These are phyloP conservation scores for Nicotiana obtusifolia DNA, from an alignment of 257 asterid genomes.

Conservation along the genomic window DNA sequence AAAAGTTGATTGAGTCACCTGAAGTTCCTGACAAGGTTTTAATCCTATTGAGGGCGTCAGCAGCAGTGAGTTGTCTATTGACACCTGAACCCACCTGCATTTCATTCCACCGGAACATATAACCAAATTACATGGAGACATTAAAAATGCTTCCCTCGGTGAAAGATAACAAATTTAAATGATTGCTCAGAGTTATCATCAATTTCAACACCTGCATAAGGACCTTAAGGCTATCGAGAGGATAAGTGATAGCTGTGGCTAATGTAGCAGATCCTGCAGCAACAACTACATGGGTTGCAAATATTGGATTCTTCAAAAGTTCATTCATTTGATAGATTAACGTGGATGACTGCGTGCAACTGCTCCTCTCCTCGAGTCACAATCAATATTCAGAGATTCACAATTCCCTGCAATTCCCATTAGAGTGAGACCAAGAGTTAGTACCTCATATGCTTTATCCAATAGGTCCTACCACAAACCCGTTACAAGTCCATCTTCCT, in stretches of 20 bases:
- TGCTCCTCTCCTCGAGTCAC: not conserved
- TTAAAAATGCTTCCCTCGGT: not conserved
- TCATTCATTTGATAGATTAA: slow-evolving; percentile 54
- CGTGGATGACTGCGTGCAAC: not conserved
- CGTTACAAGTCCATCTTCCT: not conserved
- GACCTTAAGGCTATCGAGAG: slow-evolving; percentile 81
- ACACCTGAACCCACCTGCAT: slow-evolving; percentile 71
- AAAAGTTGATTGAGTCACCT: slow-evolving; percentile 34
- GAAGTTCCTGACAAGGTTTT: slow-evolving; percentile 57
- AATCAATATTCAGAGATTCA: slow-evolving; percentile 7
- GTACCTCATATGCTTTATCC: not conserved
- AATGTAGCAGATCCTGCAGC: slow-evolving; percentile 63
- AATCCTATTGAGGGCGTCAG: slow-evolving; percentile 49
- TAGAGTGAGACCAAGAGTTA: not conserved
- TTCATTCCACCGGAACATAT: slow-evolving; percentile 19
- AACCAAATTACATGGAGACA: not conserved
- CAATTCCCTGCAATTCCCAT: not conserved
- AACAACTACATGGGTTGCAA: slow-evolving; percentile 62
- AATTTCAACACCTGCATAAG: slow-evolving; percentile 55
- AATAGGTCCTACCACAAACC: not conserved
- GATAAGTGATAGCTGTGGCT: slow-evolving; percentile 57
- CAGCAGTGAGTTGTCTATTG: slow-evolving; percentile 30
- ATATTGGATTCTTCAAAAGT: slow-evolving; percentile 42
- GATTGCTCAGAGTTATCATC: not conserved
- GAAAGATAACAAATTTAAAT: not conserved